A percentile compares a stretch with the other conserved stretches of the same genome.
phyloP scores from a whole-genome alignment of 768 basidiomycete species.

The Trametes gibbosa region DNA sequence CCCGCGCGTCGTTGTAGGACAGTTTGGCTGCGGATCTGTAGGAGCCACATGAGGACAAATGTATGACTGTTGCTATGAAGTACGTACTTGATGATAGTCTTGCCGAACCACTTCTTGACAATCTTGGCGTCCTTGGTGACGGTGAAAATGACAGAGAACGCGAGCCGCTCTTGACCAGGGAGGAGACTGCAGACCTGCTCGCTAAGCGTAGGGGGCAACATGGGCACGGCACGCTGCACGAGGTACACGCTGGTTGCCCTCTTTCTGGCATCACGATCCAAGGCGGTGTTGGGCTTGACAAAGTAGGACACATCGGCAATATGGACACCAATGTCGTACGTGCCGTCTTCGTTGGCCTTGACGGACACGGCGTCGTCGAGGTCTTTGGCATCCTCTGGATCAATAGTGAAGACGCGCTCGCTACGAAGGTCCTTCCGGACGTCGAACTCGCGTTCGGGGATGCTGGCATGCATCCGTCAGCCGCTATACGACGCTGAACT shows the following conservation, averaged over 20 bases:
- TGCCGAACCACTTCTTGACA: constrained; percentile 88
- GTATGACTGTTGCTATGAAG: background rate
- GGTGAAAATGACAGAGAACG: constrained; percentile 88
- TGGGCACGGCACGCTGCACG: constrained; percentile 92
- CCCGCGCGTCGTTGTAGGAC: constrained; percentile 78
- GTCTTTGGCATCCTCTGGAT: constrained; percentile 86
- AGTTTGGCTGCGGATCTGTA: constrained; percentile 82
- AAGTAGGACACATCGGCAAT: constrained; percentile 96
- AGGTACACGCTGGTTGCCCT: constrained; percentile 97
- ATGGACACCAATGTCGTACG: constrained; percentile 91
- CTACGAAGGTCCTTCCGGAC: constrained; percentile 83
- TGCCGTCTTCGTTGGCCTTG: constrained; percentile 86
- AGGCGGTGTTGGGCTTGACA: constrained; percentile 91
- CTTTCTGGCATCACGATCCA: constrained; percentile 97
- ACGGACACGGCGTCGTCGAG: constrained; percentile 94
- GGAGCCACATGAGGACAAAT: background rate
- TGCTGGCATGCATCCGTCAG: constrained; percentile 38
- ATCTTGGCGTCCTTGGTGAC: constrained; percentile 80
- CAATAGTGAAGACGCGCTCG: constrained; percentile 90
- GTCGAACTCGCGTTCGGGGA: constrained; percentile 88
- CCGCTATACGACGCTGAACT: background rate
- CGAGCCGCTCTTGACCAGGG: constrained; percentile 84
- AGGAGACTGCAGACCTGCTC: constrained; percentile 92
- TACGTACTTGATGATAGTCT: constrained; percentile 82
- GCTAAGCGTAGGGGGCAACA: constrained; percentile 92